phyloP scores from a whole-genome alignment of 306 rosid genomes.

The barrel medic (Medicago truncatula) region DNA sequence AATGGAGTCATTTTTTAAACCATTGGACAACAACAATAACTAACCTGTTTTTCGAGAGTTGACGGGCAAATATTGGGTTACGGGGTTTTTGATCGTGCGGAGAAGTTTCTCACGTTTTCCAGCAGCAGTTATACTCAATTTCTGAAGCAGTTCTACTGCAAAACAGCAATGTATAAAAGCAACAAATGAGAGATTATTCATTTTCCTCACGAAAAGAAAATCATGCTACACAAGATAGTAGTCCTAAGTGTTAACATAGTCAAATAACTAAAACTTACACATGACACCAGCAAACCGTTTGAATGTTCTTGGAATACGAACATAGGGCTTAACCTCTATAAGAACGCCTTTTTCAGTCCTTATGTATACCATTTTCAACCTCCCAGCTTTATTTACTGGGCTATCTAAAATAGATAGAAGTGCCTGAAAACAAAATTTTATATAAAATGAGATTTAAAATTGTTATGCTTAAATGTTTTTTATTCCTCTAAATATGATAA shows the following conservation, averaged over 20 bases:
- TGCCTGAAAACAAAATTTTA: conserved; percentile 55
- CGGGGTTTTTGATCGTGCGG: conserved; percentile 80
- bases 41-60: conserved; percentile 75
- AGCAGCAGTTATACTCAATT: conserved; percentile 75
- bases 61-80: conserved; percentile 75
- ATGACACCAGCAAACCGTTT: conserved; percentile 83
- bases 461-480: not conserved
- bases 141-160: conserved; percentile 88
- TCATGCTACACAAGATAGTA: not conserved
- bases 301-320: conserved; percentile 89
- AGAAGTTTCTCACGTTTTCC: conserved; percentile 79
- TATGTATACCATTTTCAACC: conserved; percentile 75
- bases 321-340: conserved; percentile 79
- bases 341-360: conserved; percentile 81
- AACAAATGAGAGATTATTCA: conserved; percentile 16
- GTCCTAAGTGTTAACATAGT: not conserved
- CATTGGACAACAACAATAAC: conserved; percentile 18
- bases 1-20: not conserved
- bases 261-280: conserved; percentile 60
- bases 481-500: not conserved
- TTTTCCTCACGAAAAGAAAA: not conserved
- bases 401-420: conserved; percentile 82
- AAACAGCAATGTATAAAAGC: conserved; percentile 25
- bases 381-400: conserved; percentile 84
- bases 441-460: not conserved